Percentiles rank a stretch among this genome's conserved stretches.
phyloP scores from a whole-genome alignment of 176 grass and related monocot genomes.

The Phoenix roebelenii region DNA sequence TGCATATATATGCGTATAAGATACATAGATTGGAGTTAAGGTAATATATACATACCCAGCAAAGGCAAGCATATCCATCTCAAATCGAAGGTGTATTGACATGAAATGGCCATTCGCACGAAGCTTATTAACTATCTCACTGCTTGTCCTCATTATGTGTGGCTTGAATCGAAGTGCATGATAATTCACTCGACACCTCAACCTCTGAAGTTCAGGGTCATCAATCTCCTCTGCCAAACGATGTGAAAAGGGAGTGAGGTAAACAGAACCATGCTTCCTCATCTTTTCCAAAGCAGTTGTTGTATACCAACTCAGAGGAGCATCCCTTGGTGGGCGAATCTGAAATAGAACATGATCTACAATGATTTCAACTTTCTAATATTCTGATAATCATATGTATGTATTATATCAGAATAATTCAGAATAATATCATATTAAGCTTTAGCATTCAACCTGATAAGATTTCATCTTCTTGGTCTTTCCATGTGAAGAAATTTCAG shows the following conservation, averaged over 20 bases:
- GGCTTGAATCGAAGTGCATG: conserved; percentile 91
- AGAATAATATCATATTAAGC: no score
- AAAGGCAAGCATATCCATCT: conserved; percentile 99
- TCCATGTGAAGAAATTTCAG: conserved; percentile 61
- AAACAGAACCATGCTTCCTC: conserved; percentile 84
- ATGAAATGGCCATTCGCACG: conserved; percentile 80
- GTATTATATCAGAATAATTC: no score
- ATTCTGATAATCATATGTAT: no score
- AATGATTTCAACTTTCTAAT: not conserved
- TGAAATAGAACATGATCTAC: conserved; percentile 21
- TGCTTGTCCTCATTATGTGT: conserved; percentile 82
- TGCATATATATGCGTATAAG: not conserved
- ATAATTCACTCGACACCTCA: conserved; percentile 98
- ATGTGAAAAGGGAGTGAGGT: conserved; percentile 96
- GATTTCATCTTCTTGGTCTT: conserved; percentile 93
- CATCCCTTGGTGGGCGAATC: conserved; percentile 95
- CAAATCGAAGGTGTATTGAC: conserved; percentile 98
- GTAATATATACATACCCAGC: conserved; percentile 54
- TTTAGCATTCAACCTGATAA: conserved; percentile 44
- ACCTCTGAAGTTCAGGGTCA: conserved; percentile 82
- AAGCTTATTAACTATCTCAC: conserved; percentile 82
- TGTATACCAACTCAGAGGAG: conserved; percentile 87
- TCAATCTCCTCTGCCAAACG: conserved; percentile 86
- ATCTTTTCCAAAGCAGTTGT: conserved; percentile 82
- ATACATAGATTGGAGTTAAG: not conserved